Evolutionary conservation across 176 grass and related monocot species (phyloP), one percentile per base, ranked within the genome.

Genomic region (Echinochloa phyllopogon): DNA sequence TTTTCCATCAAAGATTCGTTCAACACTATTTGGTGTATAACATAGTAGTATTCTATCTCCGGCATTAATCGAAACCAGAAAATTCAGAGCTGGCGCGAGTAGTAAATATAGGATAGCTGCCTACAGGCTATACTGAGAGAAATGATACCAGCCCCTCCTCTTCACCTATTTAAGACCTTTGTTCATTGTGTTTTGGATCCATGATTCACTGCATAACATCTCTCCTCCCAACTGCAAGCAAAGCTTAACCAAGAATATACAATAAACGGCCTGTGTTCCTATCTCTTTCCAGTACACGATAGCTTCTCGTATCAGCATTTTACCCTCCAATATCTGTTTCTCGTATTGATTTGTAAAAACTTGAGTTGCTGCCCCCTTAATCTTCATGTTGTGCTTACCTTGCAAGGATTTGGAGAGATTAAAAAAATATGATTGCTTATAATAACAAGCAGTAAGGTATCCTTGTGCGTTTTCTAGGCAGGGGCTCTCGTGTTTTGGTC

Each of bases 141-240:
- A 77, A 85, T 85, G 82, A 92, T 92, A 86, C 89, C 74, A 83
- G 10, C 72, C 71, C 83, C 71, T 55, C 77, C 53, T 50, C 72
- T 36, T 72, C 51, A 27, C 64, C 90, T 92, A 92, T 92, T 92
- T 92, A 92, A 92, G 87, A 10, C 43, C 68, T 18, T 62, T 55
- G 79, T 37, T 81, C 23, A 83, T 69, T 79, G 82, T 50, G 52
- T 80, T 69, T 75, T n/a, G 67, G 61, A 89, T 83, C 51, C 68
- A 75, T 76, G 83, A 86, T 37, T 44, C n/a, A n/a, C n/a, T n/a
- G 51, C 60, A 87, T 67, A 55, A 36, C 56, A 18, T 59, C 4
- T 8, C 21, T 73, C 10, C 8, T 71, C 25, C 24, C 10, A 16
- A 15, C 58, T 67, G 39, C 33, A 27, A 41, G n/a, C 20, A 80